Percentiles rank a stretch among this genome's conserved stretches.
Conservation (phyloP, 2,329 filamentous ascomycete species). For the Colletotrichum sp. region DNA sequence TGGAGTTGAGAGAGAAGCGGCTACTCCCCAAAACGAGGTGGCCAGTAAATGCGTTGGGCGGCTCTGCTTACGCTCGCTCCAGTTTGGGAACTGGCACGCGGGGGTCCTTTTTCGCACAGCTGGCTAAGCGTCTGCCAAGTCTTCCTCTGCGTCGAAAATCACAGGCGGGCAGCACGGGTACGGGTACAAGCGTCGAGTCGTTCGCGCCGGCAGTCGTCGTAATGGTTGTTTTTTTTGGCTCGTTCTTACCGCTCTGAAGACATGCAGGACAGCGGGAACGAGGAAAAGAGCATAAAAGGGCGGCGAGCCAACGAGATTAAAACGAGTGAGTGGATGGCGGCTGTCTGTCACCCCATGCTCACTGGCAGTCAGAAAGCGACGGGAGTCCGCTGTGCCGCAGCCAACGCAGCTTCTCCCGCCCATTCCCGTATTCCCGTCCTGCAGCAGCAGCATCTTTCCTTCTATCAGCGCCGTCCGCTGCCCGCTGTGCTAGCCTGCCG, state of each 20-base stretch:
- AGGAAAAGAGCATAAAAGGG: background rate
- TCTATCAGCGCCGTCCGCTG: background rate
- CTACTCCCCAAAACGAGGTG: background rate
- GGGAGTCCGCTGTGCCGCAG: background rate
- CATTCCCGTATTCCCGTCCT: background rate
- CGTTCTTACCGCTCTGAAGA: background rate
- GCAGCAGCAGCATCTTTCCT: background rate
- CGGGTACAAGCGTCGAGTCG: background rate
- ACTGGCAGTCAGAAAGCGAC: background rate
- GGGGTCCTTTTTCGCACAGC: background rate
- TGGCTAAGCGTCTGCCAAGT: background rate
- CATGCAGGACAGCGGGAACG: constrained; percentile 10
- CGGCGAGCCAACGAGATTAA: constrained; percentile 7
- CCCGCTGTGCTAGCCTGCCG: background rate
- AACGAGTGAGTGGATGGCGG: background rate
- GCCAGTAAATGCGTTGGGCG: background rate
- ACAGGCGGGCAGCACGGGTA: background rate
- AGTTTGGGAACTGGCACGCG: background rate
- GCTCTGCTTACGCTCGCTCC: background rate
- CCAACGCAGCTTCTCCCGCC: background rate
- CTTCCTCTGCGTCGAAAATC: background rate
- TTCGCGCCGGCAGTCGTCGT: background rate
- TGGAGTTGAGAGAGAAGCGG: background rate
- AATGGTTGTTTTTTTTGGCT: background rate
- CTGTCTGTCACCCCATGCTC: background rate